Base-by-base conservation (phyloP, 805 yeast genomes). In the Nakazawaea anatomiae region DNA sequence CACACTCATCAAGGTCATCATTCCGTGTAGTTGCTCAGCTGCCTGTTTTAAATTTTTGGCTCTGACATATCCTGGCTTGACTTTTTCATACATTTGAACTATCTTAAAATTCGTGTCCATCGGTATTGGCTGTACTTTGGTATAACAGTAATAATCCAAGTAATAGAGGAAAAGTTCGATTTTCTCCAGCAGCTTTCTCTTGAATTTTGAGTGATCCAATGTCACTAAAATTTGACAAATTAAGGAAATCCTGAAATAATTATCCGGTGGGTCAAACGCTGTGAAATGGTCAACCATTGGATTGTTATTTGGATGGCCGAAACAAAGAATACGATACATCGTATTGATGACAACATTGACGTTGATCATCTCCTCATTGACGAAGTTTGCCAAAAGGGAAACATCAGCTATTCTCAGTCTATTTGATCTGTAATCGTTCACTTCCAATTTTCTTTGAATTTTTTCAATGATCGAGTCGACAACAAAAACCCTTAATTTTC, bases 171-270 rank as follows among this genome's bases (percentile, higher is more conserved):
- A 77, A 0, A 70, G 48, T 0, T 61, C 58, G 10, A 80, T 46
- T 38, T 71, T 67, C 4, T 58, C 39, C 11, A 32, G 43, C 7
- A 54, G 56, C 2, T 55, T 51, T 27, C 51, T 55, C 14, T 58
- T 54, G 10, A 52, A 11, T 5, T 14, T 30, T 6, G 41, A 34
- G 1, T 52, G 27, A 11, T 53, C 47, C 6, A 70, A 42, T 8
- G 62, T 64, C n/a, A 65, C 64, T 18, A 84, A 58, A 5, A 80
- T 60, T 0, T 72, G 62, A 30, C 77, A 60, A 18, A 78, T 65
- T 60, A 90, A 65, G 39, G 80, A 81, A 38, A 89, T 69, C 52
- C 96, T 73, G 65, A 89, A 88, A 60, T 83, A 87, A 58, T 87
- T 83, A 57, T 82, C 77, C 0, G 84, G 82, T 10, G 68, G 68